Conservation (phyloP, 345 rosid species). For the Linum usitatissimum region DNA sequence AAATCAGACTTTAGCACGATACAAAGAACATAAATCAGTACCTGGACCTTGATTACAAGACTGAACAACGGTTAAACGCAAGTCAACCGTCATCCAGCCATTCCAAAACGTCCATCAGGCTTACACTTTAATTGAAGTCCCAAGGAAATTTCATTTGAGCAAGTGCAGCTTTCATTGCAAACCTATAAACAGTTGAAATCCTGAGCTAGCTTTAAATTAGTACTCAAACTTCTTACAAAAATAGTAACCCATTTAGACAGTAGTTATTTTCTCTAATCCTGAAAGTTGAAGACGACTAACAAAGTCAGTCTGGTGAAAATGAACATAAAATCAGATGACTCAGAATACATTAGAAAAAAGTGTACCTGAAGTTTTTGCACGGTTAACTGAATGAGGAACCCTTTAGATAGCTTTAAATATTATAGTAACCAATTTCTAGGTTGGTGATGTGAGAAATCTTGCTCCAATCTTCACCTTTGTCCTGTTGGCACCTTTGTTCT, state of each 20-base stretch:
- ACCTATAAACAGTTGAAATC: background rate
- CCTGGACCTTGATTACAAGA: background rate
- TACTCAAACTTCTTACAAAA: background rate
- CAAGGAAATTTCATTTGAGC: background rate
- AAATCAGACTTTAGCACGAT: background rate
- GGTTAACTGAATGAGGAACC: background rate
- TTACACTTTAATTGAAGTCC: background rate
- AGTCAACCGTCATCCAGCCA: background rate
- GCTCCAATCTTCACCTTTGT: slow-evolving; percentile 7
- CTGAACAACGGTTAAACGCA: no score
- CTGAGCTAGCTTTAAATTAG: background rate
- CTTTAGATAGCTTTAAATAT: background rate
- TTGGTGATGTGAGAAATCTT: slow-evolving; percentile 3
- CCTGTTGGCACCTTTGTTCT: slow-evolving; percentile 3
- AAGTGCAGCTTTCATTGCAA: background rate
- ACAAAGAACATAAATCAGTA: background rate
- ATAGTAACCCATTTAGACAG: background rate
- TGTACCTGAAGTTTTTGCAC: background rate
- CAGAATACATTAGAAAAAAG: background rate
- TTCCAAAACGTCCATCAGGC: background rate
- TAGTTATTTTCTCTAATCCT: no score
- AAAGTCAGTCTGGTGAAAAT: background rate
- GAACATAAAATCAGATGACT: background rate
- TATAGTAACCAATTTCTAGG: background rate
- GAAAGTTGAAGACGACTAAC: no score